Percentiles rank a stretch among this genome's conserved stretches.
Conservation (phyloP, 768 basidiomycete genomes). For the Xerocomellus chrysenteron region DNA sequence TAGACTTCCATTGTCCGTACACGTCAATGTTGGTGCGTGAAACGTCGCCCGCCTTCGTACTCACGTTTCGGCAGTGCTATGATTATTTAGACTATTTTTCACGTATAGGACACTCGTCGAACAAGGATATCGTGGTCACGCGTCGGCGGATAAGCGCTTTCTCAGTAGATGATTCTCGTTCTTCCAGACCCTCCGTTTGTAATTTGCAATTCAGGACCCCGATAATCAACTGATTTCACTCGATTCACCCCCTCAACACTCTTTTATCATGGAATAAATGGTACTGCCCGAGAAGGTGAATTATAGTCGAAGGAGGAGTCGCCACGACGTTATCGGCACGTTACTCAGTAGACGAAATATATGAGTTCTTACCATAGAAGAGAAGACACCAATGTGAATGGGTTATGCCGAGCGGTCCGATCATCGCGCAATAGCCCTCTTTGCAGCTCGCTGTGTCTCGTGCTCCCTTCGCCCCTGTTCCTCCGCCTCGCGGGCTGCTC, state of each 20-base stretch:
- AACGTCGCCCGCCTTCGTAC: too few relatives aligned
- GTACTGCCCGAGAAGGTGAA: background rate
- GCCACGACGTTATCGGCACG: background rate
- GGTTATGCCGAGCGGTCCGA: background rate
- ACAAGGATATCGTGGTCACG: too few relatives aligned
- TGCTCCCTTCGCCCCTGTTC: slow-evolving; percentile 13
- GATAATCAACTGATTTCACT: background rate
- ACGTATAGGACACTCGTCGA: too few relatives aligned
- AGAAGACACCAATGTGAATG: background rate
- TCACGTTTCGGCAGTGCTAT: too few relatives aligned
- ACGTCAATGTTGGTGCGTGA: too few relatives aligned
- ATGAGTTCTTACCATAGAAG: background rate
- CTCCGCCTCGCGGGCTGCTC: slow-evolving; percentile 22
- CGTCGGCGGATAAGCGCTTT: too few relatives aligned
- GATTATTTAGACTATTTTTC: too few relatives aligned
- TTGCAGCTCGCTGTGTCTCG: slow-evolving; percentile 17
- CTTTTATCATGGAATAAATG: background rate
- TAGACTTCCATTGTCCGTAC: too few relatives aligned
- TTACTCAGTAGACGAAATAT: background rate
- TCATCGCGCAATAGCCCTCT: slow-evolving; percentile 12
- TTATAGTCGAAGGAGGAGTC: background rate
- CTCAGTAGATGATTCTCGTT: too few relatives aligned
- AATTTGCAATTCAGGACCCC: too few relatives aligned
- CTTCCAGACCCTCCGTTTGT: too few relatives aligned
- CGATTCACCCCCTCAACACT: background rate